A percentile compares a stretch with the other conserved stretches of the same genome.
Evolutionary conservation across 345 rosid genomes (phyloP).

Genomic region (Syzygium grande): DNA sequence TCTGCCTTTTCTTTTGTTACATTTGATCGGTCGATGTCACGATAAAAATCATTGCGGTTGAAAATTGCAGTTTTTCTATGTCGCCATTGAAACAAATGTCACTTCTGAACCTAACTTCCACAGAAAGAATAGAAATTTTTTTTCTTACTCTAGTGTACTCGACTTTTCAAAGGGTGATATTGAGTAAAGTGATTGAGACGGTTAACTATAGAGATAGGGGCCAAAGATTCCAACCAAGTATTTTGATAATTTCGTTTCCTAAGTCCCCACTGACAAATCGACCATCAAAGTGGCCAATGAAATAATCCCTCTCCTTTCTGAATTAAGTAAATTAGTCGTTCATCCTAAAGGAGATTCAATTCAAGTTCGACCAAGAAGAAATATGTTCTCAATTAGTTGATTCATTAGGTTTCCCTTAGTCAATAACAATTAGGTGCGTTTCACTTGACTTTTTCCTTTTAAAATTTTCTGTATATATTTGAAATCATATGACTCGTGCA

Average conservation of each 20-base stretch:
- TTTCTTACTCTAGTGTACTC: background rate
- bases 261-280: background rate
- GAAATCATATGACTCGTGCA: background rate
- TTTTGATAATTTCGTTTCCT: background rate
- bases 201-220: background rate
- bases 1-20: background rate
- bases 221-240: background rate
- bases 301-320: background rate
- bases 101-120: background rate
- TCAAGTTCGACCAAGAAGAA: background rate
- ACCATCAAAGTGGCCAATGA: background rate
- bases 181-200: background rate
- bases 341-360: background rate
- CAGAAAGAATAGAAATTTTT: background rate
- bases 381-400: background rate
- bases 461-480: background rate
- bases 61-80: background rate
- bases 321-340: background rate
- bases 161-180: background rate
- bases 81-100: background rate
- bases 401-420: background rate
- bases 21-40: background rate
- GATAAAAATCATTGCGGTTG: background rate
- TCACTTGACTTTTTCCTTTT: background rate
- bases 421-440: background rate